phyloP scores from a whole-genome alignment of 345 rosid species.

The Ceriops decandra region DNA sequence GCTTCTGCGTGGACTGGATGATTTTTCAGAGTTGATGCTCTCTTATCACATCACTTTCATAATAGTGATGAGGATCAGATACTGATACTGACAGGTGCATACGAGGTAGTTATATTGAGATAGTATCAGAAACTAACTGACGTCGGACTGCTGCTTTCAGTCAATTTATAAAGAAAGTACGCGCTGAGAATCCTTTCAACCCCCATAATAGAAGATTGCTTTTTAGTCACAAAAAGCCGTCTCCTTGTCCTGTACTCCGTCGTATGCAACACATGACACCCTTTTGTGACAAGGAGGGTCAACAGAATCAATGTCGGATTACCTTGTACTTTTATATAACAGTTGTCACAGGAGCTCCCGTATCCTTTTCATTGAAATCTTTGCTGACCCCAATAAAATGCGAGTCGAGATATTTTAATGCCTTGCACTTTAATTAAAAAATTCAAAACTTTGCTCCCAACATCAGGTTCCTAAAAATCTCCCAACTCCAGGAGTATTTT shows the following conservation, averaged over 20 bases:
- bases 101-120: conserved; percentile 13
- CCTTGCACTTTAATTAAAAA: neutral
- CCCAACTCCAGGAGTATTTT: neutral
- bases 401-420: conserved; percentile 2
- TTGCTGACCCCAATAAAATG: conserved; percentile 20
- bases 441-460: neutral
- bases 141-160: conserved; percentile 20
- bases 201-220: neutral
- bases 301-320: conserved; percentile 32
- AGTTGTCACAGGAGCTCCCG: conserved; percentile 17
- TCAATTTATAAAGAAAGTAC: conserved; percentile 6
- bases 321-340: conserved; percentile 23
- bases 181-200: conserved; percentile 20
- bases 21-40: conserved; percentile 8
- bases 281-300: conserved; percentile 1
- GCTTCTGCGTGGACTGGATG: neutral
- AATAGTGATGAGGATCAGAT: conserved; percentile 21
- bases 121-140: conserved; percentile 19
- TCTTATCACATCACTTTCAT: conserved; percentile 32
- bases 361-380: conserved; percentile 23
- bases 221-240: conserved; percentile 16
- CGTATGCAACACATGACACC: neutral
- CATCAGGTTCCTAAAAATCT: neutral
- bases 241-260: conserved; percentile 30
- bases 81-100: conserved; percentile 28